Evolutionary conservation across 768 basidiomycete genomes (phyloP), one percentile per base, ranked within the genome.

Genomic region (Tulasnella sp.): DNA sequence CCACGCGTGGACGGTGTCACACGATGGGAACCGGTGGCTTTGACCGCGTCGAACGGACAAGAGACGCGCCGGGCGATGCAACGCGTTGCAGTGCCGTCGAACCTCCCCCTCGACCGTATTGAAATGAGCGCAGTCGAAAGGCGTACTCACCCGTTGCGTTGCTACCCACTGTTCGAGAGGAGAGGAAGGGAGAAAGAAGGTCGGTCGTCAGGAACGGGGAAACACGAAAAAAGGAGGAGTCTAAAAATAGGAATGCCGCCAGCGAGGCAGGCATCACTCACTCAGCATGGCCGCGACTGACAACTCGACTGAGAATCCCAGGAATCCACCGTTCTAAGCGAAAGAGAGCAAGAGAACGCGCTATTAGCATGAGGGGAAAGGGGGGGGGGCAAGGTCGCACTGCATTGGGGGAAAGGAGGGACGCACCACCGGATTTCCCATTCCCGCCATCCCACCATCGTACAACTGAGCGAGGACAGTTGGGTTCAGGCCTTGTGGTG

Each of bases 221-320:
- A 61, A 61, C 57, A 29, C n/a, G 57, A 61, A 61, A 61, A 61
- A 61, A 26, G 29, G 57, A 23, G 57, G 57, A 61, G 57, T 61
- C 57, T 61, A 61, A 61, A 61, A 61, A 61, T 61, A 61, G 57
- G n/a, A 29, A 16, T n/a, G 5, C 57, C 57, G 57, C 57, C 57
- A 61, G 57, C 57, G 57, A 61, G 29, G 29, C 57, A 61, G 29
- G n/a, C 57, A 74, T 23, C 37, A 87, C 88, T 79, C 67, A 85
- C 83, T 80, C 70, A 87, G 83, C 82, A 88, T 87, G 79, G 88
- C 88, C 3, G 87, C 86, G 15, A 91, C 88, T 26, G 89, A 90
- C 85, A 91, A 86, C 83, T 92, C 91, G 42, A 92, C 85, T 0
- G 87, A 88, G 80, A 91, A 91, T 0, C 91, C 91, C 71, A 90